A percentile compares a stretch with the other conserved stretches of the same genome.
These are phyloP conservation scores for Teratosphaeria destructans DNA, from an alignment of 2,329 filamentous ascomycete species.

Conservation along the genomic window DNA sequence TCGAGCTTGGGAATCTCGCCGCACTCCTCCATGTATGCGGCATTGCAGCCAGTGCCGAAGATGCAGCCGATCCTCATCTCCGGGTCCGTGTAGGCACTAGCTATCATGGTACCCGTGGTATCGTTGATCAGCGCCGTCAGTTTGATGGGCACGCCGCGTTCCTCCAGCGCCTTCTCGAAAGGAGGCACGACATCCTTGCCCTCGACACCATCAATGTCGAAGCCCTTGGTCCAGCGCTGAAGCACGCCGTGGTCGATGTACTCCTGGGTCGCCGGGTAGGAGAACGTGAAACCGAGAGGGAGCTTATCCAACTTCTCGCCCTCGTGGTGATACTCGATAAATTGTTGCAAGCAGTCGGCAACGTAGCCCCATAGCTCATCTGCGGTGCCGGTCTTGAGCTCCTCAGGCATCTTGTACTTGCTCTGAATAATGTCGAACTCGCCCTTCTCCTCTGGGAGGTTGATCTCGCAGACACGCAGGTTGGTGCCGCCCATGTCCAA, in stretches of 20 bases:
- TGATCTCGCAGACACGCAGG: slow-evolving; percentile 86
- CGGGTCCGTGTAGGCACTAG: slow-evolving; percentile 90
- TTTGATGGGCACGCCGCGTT: slow-evolving; percentile 80
- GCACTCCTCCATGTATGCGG: slow-evolving; percentile 92
- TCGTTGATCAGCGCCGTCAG: slow-evolving; percentile 92
- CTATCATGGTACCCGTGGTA: slow-evolving; percentile 92
- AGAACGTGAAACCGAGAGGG: slow-evolving; percentile 90
- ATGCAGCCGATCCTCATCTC: slow-evolving; percentile 94
- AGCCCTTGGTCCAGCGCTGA: slow-evolving; percentile 95
- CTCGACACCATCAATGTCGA: slow-evolving; percentile 87
- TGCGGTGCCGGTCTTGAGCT: slow-evolving; percentile 73
- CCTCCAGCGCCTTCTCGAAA: slow-evolving; percentile 66
- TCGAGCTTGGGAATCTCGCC: slow-evolving; percentile 89
- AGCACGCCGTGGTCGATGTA: slow-evolving; percentile 88
- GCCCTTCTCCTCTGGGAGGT: slow-evolving; percentile 73
- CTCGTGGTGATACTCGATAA: slow-evolving; percentile 76
- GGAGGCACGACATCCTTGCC: slow-evolving; percentile 82
- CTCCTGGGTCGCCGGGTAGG: slow-evolving; percentile 85
- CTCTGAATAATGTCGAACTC: slow-evolving; percentile 93
- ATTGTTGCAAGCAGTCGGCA: slow-evolving; percentile 82
- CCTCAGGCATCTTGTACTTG: slow-evolving; percentile 89
- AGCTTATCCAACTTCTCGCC: slow-evolving; percentile 53
- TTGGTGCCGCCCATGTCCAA: slow-evolving; percentile 97
- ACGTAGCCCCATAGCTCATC: slow-evolving; percentile 94
- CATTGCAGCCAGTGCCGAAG: slow-evolving; percentile 96